These are phyloP conservation scores for Kwoniella dejecticola DNA, from an alignment of 768 basidiomycete genomes.

Conservation along the genomic window DNA sequence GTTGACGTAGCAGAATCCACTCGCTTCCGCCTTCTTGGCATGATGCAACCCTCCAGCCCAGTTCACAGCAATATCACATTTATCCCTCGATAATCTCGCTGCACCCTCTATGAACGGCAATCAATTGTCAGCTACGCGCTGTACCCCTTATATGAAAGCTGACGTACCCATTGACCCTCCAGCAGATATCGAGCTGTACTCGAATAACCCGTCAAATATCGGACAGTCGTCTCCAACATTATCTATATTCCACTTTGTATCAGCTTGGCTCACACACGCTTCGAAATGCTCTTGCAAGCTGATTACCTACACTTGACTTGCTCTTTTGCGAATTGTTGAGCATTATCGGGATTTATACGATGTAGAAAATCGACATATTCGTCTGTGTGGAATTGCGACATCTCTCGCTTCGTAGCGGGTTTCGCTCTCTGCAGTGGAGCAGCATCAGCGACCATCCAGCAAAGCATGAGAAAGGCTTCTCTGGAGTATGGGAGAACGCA, in stretches of 20 bases:
- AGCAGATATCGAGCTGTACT: slow-evolving; percentile 99
- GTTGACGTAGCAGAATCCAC: slow-evolving; percentile 98
- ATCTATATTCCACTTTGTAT: slow-evolving; percentile 61
- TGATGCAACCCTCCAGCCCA: slow-evolving; percentile 99
- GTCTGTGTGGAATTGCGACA: slow-evolving; percentile 98
- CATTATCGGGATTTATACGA: slow-evolving; percentile 90
- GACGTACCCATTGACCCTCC: slow-evolving; percentile 95
- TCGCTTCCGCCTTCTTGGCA: slow-evolving; percentile 98
- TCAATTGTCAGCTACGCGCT: neutral
- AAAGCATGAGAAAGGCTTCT: too few relatives aligned
- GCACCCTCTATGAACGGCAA: slow-evolving; percentile 76
- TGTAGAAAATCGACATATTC: slow-evolving; percentile 98
- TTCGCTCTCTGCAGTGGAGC: slow-evolving; percentile 87
- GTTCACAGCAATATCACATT: slow-evolving; percentile 98
- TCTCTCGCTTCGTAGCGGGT: slow-evolving; percentile 98
- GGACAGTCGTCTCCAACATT: slow-evolving; percentile 99
- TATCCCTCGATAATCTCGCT: slow-evolving; percentile 88
- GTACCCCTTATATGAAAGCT: neutral
- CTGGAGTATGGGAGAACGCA: too few relatives aligned
- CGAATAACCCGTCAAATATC: slow-evolving; percentile 96
- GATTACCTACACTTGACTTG: slow-evolving; percentile 82
- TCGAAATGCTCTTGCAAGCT: neutral
- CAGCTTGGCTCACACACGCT: neutral
- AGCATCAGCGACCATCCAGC: too few relatives aligned
- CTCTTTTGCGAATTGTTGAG: slow-evolving; percentile 88